Percentiles rank a stretch among this genome's conserved stretches.
These are phyloP conservation scores for Podospora bellae-mahoneyi DNA, from an alignment of 495 filamentous ascomycete species.

Conservation along the genomic window DNA sequence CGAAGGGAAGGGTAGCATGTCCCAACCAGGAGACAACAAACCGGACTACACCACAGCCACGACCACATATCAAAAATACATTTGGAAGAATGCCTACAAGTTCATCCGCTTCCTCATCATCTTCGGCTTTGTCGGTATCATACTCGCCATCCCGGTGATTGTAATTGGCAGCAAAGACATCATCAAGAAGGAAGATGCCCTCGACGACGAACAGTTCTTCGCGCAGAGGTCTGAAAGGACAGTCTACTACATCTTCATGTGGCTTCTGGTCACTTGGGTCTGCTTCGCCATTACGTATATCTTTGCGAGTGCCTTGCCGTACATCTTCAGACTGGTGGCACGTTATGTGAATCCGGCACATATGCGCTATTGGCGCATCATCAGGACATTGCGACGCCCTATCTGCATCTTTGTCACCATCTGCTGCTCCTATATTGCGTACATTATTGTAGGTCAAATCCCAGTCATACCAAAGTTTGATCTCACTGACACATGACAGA, in stretches of 20 bases:
- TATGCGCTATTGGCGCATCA: constrained; percentile 29
- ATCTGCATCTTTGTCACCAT: constrained; percentile 21
- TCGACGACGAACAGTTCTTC: constrained; percentile 7
- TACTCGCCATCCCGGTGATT: constrained; percentile 21
- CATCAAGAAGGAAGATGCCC: constrained; percentile 9
- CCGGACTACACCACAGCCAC: constrained; percentile 12
- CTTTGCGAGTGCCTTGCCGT: constrained; percentile 24
- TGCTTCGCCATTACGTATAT: constrained; percentile 17
- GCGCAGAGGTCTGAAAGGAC: constrained; percentile 11
- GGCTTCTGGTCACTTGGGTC: constrained; percentile 26
- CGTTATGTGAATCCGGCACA: constrained; percentile 32
- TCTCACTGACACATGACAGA: constrained; percentile 3
- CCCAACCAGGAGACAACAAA: neutral
- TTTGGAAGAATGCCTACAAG: constrained; percentile 9
- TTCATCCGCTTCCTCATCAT: constrained; percentile 20
- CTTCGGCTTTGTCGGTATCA: constrained; percentile 12
- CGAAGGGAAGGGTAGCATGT: constrained; percentile 6
- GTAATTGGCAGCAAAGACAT: constrained; percentile 13
- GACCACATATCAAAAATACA: constrained; percentile 10
- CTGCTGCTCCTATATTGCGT: constrained; percentile 19
- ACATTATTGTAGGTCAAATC: constrained; percentile 12
- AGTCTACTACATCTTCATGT: constrained; percentile 27
- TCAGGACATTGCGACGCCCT: constrained; percentile 25
- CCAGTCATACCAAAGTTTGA: neutral
- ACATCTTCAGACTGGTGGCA: constrained; percentile 28